Evolutionary conservation across 352 stramenopile species (phyloP).

Genomic region (Thalassiosira hispida): DNA sequence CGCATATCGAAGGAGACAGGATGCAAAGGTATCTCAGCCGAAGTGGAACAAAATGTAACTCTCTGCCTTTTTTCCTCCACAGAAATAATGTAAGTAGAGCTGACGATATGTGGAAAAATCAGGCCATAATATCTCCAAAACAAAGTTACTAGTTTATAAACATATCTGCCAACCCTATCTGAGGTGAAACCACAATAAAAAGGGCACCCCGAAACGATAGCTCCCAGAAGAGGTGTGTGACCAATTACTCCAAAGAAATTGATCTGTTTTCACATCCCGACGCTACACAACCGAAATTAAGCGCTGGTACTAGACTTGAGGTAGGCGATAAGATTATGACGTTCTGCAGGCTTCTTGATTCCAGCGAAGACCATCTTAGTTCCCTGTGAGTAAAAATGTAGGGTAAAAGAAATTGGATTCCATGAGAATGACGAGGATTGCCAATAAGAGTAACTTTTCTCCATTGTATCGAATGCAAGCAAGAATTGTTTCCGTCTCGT

Average conservation of each 20-base stretch:
- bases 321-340: conserved; percentile 98
- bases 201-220: neutral
- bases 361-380: conserved; percentile 99
- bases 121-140: neutral
- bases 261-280: neutral
- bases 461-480: too few relatives aligned
- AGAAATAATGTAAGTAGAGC: too few relatives aligned
- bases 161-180: conserved; percentile 4
- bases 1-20: too few relatives aligned
- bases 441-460: neutral
- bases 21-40: too few relatives aligned
- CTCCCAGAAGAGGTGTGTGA: too few relatives aligned
- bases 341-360: conserved; percentile 97
- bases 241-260: neutral
- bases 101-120: too few relatives aligned
- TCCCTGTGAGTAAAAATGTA: conserved; percentile 79
- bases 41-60: too few relatives aligned
- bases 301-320: conserved; percentile 89
- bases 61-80: too few relatives aligned
- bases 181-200: neutral
- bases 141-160: conserved; percentile 3
- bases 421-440: neutral
- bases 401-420: conserved; percentile 10
- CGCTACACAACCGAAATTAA: conserved; percentile 32
- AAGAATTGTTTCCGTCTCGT: too few relatives aligned